phyloP scores from a whole-genome alignment of 2,329 filamentous ascomycete genomes.

The Fragosphaeria purpurea region DNA sequence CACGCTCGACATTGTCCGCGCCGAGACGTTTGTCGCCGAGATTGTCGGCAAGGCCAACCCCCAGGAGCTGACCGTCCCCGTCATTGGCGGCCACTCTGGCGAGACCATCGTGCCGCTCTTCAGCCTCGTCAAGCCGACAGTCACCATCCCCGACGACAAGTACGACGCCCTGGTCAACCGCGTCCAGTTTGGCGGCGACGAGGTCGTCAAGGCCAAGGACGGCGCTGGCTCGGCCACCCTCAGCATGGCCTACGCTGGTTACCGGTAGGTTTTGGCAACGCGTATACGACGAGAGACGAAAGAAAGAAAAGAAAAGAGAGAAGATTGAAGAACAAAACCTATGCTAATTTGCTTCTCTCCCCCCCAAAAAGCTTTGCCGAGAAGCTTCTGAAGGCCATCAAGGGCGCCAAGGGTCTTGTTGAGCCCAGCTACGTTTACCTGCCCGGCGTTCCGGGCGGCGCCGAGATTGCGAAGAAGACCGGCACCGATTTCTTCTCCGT shows the following conservation, averaged over 20 bases:
- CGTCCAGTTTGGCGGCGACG: constrained; percentile 95
- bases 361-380: constrained; percentile 66
- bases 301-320: too few relatives aligned
- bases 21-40: constrained; percentile 89
- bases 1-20: constrained; percentile 94
- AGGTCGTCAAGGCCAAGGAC: constrained; percentile 80
- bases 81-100: constrained; percentile 94
- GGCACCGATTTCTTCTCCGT: constrained; percentile 93
- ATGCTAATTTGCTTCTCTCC: too few relatives aligned
- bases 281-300: too few relatives aligned
- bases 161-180: constrained; percentile 85
- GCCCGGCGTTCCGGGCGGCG: constrained; percentile 76
- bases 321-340: too few relatives aligned
- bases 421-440: constrained; percentile 97
- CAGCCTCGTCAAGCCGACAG: constrained; percentile 74
- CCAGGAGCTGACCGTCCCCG: constrained; percentile 74
- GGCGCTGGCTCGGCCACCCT: constrained; percentile 75
- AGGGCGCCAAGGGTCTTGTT: constrained; percentile 84
- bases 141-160: constrained; percentile 79
- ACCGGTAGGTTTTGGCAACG: constrained; percentile 48
- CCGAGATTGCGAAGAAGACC: constrained; percentile 72
- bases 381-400: constrained; percentile 78
- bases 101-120: constrained; percentile 97
- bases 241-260: constrained; percentile 87
- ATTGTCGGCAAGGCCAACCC: constrained; percentile 75